A percentile compares a stretch with the other conserved stretches of the same genome.
Conservation (phyloP, 192 early-diverging fungal species). For the Backusella mclennaniae region DNA sequence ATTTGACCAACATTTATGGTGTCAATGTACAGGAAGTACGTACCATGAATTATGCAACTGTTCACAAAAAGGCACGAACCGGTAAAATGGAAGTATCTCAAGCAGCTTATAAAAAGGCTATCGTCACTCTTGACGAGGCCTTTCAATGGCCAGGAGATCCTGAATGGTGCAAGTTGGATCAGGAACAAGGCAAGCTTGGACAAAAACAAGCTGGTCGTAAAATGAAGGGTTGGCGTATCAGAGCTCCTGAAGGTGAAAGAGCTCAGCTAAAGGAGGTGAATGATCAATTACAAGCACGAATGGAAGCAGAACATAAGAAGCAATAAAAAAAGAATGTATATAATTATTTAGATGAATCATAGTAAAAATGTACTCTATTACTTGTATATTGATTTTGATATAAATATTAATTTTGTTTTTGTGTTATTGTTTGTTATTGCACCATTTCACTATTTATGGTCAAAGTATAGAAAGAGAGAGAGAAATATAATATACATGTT, state of each 20-base stretch:
- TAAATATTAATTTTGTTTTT: background rate
- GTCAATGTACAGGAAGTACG: conserved; percentile 82
- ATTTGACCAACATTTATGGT: conserved; percentile 82
- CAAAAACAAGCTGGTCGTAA: conserved; percentile 43
- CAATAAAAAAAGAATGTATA: conserved; percentile 19
- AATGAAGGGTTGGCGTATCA: conserved; percentile 55
- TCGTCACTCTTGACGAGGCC: conserved; percentile 50
- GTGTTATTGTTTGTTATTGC: background rate
- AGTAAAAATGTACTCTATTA: background rate
- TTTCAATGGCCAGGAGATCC: conserved; percentile 51
- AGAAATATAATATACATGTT: too few species aligned
- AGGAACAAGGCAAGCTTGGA: conserved; percentile 40
- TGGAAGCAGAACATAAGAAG: conserved; percentile 39
- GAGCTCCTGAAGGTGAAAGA: conserved; percentile 39
- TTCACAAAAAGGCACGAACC: conserved; percentile 34
- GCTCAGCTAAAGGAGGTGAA: conserved; percentile 38
- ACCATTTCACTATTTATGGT: background rate
- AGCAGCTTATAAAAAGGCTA: conserved; percentile 58
- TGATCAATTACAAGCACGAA: conserved; percentile 25
- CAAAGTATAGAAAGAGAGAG: background rate
- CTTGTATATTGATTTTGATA: background rate
- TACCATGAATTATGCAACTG: conserved; percentile 84
- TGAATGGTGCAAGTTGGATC: conserved; percentile 41
- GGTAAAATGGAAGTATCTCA: conserved; percentile 33
- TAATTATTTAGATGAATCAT: conserved; percentile 4